Evolutionary conservation across 306 rosid genomes (phyloP).

Genomic region (Neltuma alba): DNA sequence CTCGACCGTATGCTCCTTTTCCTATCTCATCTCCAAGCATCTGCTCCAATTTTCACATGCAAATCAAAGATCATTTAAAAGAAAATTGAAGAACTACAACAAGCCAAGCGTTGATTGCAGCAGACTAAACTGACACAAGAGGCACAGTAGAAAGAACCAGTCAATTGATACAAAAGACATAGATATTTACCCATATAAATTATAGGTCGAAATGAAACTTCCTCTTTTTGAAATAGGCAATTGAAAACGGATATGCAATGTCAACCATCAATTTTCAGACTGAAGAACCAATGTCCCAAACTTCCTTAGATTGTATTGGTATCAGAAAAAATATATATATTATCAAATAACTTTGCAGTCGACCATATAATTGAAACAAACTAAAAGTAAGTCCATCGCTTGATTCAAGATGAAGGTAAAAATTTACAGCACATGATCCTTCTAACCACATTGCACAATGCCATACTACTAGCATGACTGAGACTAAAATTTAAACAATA

Average conservation of each 20-base stretch:
- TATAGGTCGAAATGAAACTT: neutral
- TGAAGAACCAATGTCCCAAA: neutral
- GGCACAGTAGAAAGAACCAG: neutral
- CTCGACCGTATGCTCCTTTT: constrained; percentile 98
- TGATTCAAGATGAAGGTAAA: neutral
- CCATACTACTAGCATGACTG: neutral
- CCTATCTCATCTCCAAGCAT: constrained; percentile 99
- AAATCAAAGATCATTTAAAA: constrained; percentile 24
- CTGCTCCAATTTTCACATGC: constrained; percentile 54
- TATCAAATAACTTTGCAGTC: neutral
- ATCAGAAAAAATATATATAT: neutral
- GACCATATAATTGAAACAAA: neutral
- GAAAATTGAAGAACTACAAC: constrained; percentile 2
- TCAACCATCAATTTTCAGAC: neutral
- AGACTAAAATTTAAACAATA: neutral
- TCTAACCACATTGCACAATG: neutral
- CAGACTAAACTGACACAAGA: neutral
- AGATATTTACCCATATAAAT: neutral
- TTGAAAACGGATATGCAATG: neutral
- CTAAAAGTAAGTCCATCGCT: neutral
- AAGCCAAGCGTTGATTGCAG: neutral
- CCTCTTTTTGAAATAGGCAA: neutral
- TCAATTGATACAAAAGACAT: neutral
- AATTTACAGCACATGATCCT: neutral
- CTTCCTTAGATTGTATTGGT: neutral